These are phyloP conservation scores for Achaetomium macrosporum DNA, from an alignment of 2,329 filamentous ascomycete genomes.

Conservation along the genomic window DNA sequence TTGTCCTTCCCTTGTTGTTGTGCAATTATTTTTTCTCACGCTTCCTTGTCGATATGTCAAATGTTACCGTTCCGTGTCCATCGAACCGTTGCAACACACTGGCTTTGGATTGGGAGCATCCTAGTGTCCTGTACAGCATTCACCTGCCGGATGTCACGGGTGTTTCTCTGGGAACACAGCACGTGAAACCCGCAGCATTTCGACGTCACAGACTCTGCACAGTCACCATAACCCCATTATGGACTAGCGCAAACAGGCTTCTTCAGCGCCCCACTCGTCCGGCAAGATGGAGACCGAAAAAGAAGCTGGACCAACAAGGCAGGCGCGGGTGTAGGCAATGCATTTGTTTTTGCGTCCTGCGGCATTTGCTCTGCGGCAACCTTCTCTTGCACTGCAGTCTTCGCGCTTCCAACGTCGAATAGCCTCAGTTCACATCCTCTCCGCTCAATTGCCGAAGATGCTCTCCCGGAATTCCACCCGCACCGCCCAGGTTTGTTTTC, in stretches of 20 bases:
- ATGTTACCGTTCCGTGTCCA: too few species aligned
- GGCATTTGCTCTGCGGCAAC: conserved; percentile 14
- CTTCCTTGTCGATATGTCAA: too few species aligned
- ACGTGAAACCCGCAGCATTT: conserved; percentile 8
- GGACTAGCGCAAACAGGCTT: conserved; percentile 13
- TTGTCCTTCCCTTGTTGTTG: too few species aligned
- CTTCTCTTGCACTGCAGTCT: conserved; percentile 8
- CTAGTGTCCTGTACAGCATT: neutral
- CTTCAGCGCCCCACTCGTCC: conserved; percentile 16
- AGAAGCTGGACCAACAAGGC: conserved; percentile 23
- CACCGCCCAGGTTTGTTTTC: conserved; percentile 50
- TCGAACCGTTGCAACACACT: too few species aligned
- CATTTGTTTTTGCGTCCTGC: conserved; percentile 14
- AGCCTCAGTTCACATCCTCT: conserved; percentile 2
- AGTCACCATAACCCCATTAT: conserved; percentile 2
- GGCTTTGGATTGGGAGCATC: neutral
- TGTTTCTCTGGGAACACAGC: neutral
- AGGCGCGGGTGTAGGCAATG: conserved; percentile 7
- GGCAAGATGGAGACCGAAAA: conserved; percentile 23
- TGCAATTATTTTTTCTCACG: neutral
- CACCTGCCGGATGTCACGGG: too few species aligned
- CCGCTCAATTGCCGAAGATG: conserved; percentile 39
- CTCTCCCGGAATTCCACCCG: conserved; percentile 52
- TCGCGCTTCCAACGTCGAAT: conserved; percentile 9
- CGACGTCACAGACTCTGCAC: conserved; percentile 19